Conservation (phyloP, 345 rosid genomes). For the thale cress (Arabidopsis thaliana) region TAIR10.1 NC_003076.8:21006001-21006500, state of each 20-base stretch:
- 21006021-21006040: slow-evolving; percentile 95
- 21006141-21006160: slow-evolving; percentile 13
- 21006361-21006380: slow-evolving; percentile 9
- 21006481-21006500: slow-evolving; percentile 29
- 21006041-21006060: slow-evolving; percentile 95
- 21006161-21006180: slow-evolving; percentile 15
- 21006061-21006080: slow-evolving; percentile 98
- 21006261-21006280: slow-evolving; percentile 96
- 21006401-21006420: slow-evolving; percentile 96
- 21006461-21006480: slow-evolving; percentile 86
- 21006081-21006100: slow-evolving; percentile 69
- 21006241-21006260: slow-evolving; percentile 79
- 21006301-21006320: slow-evolving; percentile 72
- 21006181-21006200: slow-evolving; percentile 1
- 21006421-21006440: slow-evolving; percentile 90
- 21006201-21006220: slow-evolving; percentile 59
- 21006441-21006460: slow-evolving; percentile 76
- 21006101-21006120: slow-evolving; percentile 81
- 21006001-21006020: background rate
- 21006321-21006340: slow-evolving; percentile 26
- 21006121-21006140: slow-evolving; percentile 57
- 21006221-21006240: slow-evolving; percentile 97
- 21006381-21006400: slow-evolving; percentile 70
- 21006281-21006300: slow-evolving; percentile 95
- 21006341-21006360: slow-evolving; percentile 15